Percentiles rank a stretch among this genome's conserved stretches.
Conservation (phyloP, 2,329 filamentous ascomycete genomes). For the Epichloe amarillans region DNA sequence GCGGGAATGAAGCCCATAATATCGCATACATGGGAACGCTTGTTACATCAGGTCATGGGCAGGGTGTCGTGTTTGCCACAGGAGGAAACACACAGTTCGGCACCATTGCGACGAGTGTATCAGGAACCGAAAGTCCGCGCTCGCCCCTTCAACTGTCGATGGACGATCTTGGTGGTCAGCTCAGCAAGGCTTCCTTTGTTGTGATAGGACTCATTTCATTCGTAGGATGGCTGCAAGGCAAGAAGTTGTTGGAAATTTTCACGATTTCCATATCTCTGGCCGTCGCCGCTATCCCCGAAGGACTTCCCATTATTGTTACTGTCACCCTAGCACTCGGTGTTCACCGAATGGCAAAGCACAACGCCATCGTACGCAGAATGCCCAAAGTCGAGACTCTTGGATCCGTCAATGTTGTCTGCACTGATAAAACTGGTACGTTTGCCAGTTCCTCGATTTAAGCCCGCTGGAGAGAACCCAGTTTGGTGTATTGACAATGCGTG, state of each 20-base stretch:
- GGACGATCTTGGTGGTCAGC: slow-evolving; percentile 90
- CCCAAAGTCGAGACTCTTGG: slow-evolving; percentile 95
- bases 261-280: slow-evolving; percentile 94
- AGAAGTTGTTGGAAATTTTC: slow-evolving; percentile 84
- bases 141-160: slow-evolving; percentile 92
- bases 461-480: neutral
- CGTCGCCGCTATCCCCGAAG: slow-evolving; percentile 91
- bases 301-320: slow-evolving; percentile 93
- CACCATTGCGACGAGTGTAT: slow-evolving; percentile 85
- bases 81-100: slow-evolving; percentile 91
- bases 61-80: slow-evolving; percentile 94
- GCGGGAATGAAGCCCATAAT: slow-evolving; percentile 63
- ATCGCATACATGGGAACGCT: slow-evolving; percentile 98
- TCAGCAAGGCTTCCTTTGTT: slow-evolving; percentile 92
- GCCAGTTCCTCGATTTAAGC: neutral
- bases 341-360: slow-evolving; percentile 86
- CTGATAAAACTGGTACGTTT: slow-evolving; percentile 73
- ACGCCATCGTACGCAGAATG: slow-evolving; percentile 88
- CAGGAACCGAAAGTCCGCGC: slow-evolving; percentile 86
- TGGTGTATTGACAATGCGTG: neutral
- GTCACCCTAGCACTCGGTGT: slow-evolving; percentile 92
- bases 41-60: slow-evolving; percentile 86
- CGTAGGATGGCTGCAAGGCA: slow-evolving; percentile 80
- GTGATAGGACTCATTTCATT: slow-evolving; percentile 90
- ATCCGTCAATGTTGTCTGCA: slow-evolving; percentile 99